Evolutionary conservation across 2,329 filamentous ascomycete genomes (phyloP), one percentile per base, ranked within the genome.

Genomic region (Verticillium alfalfae): DNA sequence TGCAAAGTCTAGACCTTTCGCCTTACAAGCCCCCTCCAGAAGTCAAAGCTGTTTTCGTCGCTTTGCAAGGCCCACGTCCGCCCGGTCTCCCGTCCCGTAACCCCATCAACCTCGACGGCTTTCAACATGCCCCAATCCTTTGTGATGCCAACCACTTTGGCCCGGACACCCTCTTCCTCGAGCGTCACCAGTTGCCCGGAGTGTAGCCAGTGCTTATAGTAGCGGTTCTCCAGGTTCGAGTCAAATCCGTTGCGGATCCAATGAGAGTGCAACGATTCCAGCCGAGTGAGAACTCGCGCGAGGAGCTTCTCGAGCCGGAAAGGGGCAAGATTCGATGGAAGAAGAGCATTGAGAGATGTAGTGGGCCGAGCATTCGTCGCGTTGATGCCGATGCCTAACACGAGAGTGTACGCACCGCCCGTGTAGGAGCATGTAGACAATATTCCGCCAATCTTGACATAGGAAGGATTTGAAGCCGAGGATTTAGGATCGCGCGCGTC

Each of bases 11-110:
- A 93, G 2, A 88, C 75, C 80, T 96, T 98, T 70, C 89, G 85
- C 79, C 87, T 92, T 22, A 99, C 79, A 69, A 99, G 71, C 0
- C 95, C 95, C 71, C 86, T 91, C 78, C 97, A 96, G 74, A 97
- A 99, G 76, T 99, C 95, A 79, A 99, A 99, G 74, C 93, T 97
- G 71, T 99, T 99, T 72, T 93, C 92, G 74, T 99, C 95, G 73
- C 93, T 97, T 79, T 97, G 93, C 76, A 99, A 76, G 68, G 89
- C 86, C 84, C 90, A 94, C 58, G 89, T 80, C 75, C 84, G 90
- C 0, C 94, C 93, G 0, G 91, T 97, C 2, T 82, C 79, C 60
- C 88, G 80, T 65, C 92, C 92, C 62, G 89, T 84, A 73, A 81
- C 84, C 2, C 87, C 88, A 2, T 88, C 88, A 60, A 96, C 75